Evolutionary conservation across 2,329 filamentous ascomycete genomes (phyloP), one percentile per base, ranked within the genome.

Genomic region (Fusarium veterinarium): DNA sequence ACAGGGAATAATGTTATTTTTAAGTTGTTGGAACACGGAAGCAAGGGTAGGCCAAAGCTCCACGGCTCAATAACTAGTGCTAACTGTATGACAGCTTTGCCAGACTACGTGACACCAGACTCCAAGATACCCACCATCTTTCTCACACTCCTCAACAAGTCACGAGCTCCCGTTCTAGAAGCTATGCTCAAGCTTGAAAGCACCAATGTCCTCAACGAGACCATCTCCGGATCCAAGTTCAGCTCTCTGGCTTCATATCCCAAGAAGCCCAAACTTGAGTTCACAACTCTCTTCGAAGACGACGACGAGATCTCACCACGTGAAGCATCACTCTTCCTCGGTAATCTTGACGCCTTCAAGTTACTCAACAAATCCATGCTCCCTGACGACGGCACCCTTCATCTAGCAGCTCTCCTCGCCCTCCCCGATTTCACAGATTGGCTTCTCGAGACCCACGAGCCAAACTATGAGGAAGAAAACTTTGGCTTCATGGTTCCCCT

Each of bases 401-500:
- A 70, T n/a, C 44, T 70, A 9, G 67, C 67, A 8, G 38, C 67
- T 6, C 60, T 70, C 2, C 28, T 70, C 2, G 67, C 65, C 5
- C 40, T 70, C 0, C 67, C 67, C 0, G 46, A 70, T 4, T 70
- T 70, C 16, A 67, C 59, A 2, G 12, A 14, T 1, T 70, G 67
- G 67, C 66, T 70, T 2, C 61, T 70, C 4, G 20, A 46, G 9
- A 65, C 28, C 0, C 67, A 70, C 5, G 66, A 70, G 8, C 20
- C 67, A 8, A 70, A 70, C 35, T 70, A 69, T 1, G 67, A 58
- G 3, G 60, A 64, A 11, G 67, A 70, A 16, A 63, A 60, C 8
- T 70, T 69, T 20, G 67, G 64, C 4, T 69, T 60, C 48, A 70
- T 70, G 67, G 67, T 70, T 7, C 67, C 67, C 0, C 8, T 70